Evolutionary conservation across 495 filamentous ascomycete species (phyloP), one percentile per base, ranked within the genome.

Genomic region (Trichocladium uniseriatum): DNA sequence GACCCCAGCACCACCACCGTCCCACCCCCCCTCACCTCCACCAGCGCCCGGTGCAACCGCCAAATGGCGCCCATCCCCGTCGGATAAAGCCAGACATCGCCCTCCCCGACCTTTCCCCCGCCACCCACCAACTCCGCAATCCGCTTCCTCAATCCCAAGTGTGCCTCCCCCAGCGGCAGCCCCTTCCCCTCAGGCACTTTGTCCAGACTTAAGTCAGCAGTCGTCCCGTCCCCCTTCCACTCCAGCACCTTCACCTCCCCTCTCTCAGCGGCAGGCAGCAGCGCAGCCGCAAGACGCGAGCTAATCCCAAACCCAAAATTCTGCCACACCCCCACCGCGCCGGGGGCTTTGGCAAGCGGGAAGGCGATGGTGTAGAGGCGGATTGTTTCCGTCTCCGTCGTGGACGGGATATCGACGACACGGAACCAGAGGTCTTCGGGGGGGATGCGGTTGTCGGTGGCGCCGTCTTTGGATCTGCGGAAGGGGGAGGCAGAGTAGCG

Each of bases 61-160:
- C 37, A 59, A 0, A 77, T 62, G 16, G 69, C 68, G 3, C 64
- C 61, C 76, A 77, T 78, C 5, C 76, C 76, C 7, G 68, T 70
- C 9, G 61, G 57, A 38, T 65, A 72, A 0, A 79, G 50, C 27
- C 48, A 73, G 0, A 79, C 67, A 54, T 78, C 73, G 5, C 50
- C 54, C 0, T 45, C 24, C 0, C 13, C 11, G n/a, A 60, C 56
- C 1, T 49, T 43, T 29, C 35, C 37, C 2, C 35, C 38, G 21
- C 43, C 16, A 16, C 61, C 53, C 8, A 69, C 18, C n/a, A 74
- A 45, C 5, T 39, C 45, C 5, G 57, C 55, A 34, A 74, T 69
- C 11, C 72, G 36, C 32, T 60, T 53, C 15, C 63, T 37, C 39
- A 75, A n/a, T 22, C 37, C 36, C 0, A 0, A 5, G 35, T 73